These are phyloP conservation scores for Fusarium sp. DNA, from an alignment of 2,329 filamentous ascomycete genomes.

Conservation along the genomic window DNA sequence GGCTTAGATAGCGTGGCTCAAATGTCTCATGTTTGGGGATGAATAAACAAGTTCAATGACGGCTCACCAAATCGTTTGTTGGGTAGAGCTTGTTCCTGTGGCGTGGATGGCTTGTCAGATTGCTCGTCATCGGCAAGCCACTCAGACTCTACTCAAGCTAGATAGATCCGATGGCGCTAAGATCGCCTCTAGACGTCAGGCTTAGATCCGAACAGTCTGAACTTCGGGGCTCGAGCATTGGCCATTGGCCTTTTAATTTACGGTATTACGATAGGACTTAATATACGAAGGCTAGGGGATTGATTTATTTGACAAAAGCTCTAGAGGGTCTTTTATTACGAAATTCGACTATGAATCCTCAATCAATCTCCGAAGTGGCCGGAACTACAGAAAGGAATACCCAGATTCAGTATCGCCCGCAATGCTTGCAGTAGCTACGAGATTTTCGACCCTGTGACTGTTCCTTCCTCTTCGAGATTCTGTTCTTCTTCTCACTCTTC, in stretches of 20 bases:
- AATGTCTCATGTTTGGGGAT: background rate
- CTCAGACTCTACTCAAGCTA: no score
- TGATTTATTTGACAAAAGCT: no score
- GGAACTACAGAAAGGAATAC: background rate
- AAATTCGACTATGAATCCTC: no score
- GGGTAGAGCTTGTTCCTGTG: background rate
- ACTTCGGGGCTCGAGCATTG: no score
- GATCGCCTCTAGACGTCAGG: no score
- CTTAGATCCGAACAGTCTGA: no score
- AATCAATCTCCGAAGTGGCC: no score
- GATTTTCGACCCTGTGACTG: background rate
- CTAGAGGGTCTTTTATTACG: no score
- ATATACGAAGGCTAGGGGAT: no score
- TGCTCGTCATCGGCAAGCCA: background rate
- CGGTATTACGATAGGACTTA: no score
- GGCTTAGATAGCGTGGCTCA: background rate
- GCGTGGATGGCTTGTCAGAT: background rate
- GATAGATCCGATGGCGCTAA: no score
- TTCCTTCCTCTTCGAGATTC: background rate
- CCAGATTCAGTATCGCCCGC: background rate
- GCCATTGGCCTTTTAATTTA: no score
- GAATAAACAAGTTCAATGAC: background rate
- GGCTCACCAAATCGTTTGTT: constrained; percentile 5
- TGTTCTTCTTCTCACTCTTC: background rate
- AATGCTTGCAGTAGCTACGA: background rate